Evolutionary conservation across 768 basidiomycete genomes (phyloP).

Genomic region (Kwoniella europaea): DNA sequence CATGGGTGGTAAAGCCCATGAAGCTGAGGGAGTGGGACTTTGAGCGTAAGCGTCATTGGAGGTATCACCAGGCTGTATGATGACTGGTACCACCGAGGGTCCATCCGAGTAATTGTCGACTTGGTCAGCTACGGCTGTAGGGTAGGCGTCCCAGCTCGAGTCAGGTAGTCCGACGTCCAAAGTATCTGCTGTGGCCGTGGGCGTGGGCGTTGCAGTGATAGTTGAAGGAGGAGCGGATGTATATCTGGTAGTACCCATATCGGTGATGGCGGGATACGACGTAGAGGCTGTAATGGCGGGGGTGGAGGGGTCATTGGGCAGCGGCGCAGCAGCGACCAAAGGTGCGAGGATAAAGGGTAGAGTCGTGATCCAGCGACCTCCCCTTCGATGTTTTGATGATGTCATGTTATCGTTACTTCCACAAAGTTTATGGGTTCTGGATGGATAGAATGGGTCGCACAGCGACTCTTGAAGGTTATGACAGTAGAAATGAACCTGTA

Average conservation of each 20-base stretch:
- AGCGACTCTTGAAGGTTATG: neutral
- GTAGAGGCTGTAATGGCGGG: neutral
- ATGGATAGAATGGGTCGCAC: constrained; percentile 2
- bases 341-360: constrained; percentile 6
- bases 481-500: neutral
- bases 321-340: constrained; percentile 16
- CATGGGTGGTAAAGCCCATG: constrained; percentile 65
- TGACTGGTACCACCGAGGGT: constrained; percentile 8
- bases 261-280: constrained; percentile 1
- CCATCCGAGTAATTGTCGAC: neutral
- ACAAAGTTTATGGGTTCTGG: neutral
- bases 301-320: constrained; percentile 14
- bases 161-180: neutral
- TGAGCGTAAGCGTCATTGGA: neutral
- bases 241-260: neutral
- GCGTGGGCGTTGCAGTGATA: constrained; percentile 1
- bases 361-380: constrained; percentile 5
- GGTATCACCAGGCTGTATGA: constrained; percentile 5
- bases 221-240: neutral
- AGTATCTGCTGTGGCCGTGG: constrained; percentile 1
- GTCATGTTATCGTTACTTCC: neutral
- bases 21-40: neutral
- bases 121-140: neutral
- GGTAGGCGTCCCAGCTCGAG: neutral
- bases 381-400: neutral